Base-by-base conservation (phyloP, 257 asterid genomes). In the Petrea volubilis region DNA sequence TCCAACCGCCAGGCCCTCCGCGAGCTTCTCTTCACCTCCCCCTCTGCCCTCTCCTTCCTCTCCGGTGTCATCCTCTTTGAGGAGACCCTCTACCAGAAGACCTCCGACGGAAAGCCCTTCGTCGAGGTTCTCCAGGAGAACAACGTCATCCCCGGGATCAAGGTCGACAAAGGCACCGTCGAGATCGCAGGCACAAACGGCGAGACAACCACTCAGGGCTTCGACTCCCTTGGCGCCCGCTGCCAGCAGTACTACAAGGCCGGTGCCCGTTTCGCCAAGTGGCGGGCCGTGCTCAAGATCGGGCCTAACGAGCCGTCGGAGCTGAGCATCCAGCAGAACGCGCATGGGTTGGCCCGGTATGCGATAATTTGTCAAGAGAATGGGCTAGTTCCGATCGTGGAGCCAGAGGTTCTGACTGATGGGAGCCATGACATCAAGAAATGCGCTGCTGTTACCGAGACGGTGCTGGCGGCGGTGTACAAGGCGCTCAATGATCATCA, bases 201-300 rank as follows among this genome's bases (percentile, higher is more conserved):
- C 1, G 97, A 88, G 77, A 91, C 96, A 70, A 91, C 97, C 57
- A 88, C 97, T 20, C 97, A 91, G 64, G 97, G 97, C 0, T 31
- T 88, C 3, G 97, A 91, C 83, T 80, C 90, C 44, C 85, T 88
- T 6, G 94, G 91, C 11, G 67, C 83, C 1, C 93, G 97, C 15
- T 91, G 97, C 75, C 75, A 68, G 11, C 87, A 87, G 85, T 91
- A 83, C 83, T 91, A 91, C 75, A 91, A 83, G 81, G 97, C 96
- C 0, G 97, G 97, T n/a, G 97, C 95, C 5, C 87, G 97, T 1
- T 91, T 91, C 36, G 96, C 96, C 29, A 91, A 91, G 86, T 91
- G 97, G 96, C 87, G 96, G 3, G 79, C 94, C 0, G 97, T 91
- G 5, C 82, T 91, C 67, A 91, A 91, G 78, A 88, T 91, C 38